Evolutionary conservation across 1,284 basidiomycete genomes (phyloP).

Genomic region (Ganoderma resinaceum): DNA sequence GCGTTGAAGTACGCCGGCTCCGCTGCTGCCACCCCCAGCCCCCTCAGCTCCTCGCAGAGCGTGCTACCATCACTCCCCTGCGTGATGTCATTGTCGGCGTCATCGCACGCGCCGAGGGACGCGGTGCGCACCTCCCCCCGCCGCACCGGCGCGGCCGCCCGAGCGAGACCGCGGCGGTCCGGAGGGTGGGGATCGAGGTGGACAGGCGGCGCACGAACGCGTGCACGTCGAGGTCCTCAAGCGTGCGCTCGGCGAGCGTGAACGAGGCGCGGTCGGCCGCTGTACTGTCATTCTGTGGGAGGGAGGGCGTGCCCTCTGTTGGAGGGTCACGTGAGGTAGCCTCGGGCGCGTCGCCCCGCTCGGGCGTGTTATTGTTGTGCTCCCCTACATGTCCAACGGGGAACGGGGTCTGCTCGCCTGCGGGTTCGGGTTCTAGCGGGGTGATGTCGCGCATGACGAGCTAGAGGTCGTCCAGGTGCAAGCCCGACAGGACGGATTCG

Average conservation of each 20-base stretch:
- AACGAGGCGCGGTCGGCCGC: background rate
- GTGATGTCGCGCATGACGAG: background rate
- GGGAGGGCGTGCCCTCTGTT: background rate
- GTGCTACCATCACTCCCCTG: no score
- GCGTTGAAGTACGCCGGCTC: no score
- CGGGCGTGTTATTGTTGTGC: background rate
- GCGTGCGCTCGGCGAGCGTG: background rate
- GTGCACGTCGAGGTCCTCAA: background rate
- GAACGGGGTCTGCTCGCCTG: background rate
- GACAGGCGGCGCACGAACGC: background rate
- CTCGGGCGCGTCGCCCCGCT: background rate
- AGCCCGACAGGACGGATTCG: background rate
- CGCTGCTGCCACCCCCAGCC: no score
- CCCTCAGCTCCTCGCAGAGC: no score
- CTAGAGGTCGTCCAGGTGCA: background rate
- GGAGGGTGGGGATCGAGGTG: background rate
- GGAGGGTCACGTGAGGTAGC: background rate
- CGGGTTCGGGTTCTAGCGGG: background rate
- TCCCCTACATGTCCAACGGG: background rate
- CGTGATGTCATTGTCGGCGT: no score
- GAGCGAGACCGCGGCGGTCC: background rate
- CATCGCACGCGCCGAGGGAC: background rate
- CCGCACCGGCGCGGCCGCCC: background rate
- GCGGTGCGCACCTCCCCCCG: background rate
- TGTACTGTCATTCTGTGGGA: background rate